Percentiles rank a stretch among this genome's conserved stretches.
These are phyloP conservation scores for Dalbergia cultrata DNA, from an alignment of 306 rosid species.

Conservation along the genomic window DNA sequence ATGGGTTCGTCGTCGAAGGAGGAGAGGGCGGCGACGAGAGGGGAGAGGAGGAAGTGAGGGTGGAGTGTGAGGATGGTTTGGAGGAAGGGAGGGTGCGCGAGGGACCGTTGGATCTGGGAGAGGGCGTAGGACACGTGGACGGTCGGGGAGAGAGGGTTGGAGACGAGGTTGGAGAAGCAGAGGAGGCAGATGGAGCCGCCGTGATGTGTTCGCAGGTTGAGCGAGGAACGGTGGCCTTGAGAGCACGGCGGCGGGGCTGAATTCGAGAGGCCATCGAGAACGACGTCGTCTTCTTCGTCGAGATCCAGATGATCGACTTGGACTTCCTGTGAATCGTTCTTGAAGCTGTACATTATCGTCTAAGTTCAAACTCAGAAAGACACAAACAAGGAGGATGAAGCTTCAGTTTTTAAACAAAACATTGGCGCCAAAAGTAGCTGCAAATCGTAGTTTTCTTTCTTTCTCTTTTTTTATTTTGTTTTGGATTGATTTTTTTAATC, in stretches of 20 bases:
- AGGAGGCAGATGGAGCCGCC: conserved; percentile 88
- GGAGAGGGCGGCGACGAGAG: conserved; percentile 72
- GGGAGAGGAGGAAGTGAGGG: conserved; percentile 76
- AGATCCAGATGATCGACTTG: conserved; percentile 4
- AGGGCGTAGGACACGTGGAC: conserved; percentile 89
- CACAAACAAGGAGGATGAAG: neutral
- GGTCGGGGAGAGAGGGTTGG: conserved; percentile 81
- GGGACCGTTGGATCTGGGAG: conserved; percentile 81
- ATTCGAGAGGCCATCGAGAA: conserved; percentile 27
- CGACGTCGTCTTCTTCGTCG: neutral
- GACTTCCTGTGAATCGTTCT: conserved; percentile 50
- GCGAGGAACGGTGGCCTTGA: conserved; percentile 83
- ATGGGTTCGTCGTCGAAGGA: conserved; percentile 74
- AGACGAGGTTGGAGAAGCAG: conserved; percentile 86
- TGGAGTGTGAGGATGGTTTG: conserved; percentile 74
- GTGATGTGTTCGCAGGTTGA: conserved; percentile 65
- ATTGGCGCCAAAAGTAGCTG: conserved; percentile 49
- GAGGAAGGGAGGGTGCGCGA: conserved; percentile 71
- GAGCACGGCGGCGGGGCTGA: conserved; percentile 54
- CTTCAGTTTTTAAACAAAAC: neutral
- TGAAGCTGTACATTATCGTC: conserved; percentile 46
- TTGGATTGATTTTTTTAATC: too few relatives aligned
- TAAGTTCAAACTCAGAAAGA: neutral
- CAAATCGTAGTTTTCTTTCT: neutral
- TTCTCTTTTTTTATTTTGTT: too few relatives aligned